These are phyloP conservation scores for Linnemannia zychae DNA, from an alignment of 192 early-diverging fungal species.

Conservation along the genomic window DNA sequence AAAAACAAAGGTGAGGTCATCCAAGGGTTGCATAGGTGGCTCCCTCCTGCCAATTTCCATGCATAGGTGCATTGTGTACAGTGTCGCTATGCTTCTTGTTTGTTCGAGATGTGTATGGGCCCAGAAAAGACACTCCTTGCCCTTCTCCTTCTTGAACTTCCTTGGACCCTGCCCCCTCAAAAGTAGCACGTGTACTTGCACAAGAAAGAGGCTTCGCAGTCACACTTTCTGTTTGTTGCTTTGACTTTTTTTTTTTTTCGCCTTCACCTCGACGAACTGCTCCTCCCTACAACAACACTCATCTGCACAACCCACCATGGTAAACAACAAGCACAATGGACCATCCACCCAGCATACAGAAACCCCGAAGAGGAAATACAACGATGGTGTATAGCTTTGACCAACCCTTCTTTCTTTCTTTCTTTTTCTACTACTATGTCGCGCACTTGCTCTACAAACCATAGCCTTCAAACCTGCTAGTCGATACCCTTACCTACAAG, in stretches of 20 bases:
- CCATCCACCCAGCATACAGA: not conserved
- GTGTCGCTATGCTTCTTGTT: too few species aligned
- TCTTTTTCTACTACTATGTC: not conserved
- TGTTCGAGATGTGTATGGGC: too few species aligned
- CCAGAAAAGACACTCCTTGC: not conserved
- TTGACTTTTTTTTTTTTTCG: conserved; percentile 9
- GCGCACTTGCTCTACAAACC: not conserved
- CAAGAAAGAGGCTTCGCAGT: not conserved
- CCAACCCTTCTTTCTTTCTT: not conserved
- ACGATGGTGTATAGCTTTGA: not conserved
- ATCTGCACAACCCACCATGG: not conserved
- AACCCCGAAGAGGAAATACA: not conserved
- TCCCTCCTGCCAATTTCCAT: too few species aligned
- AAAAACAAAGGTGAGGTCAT: too few species aligned
- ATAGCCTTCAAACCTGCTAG: conserved; percentile 45
- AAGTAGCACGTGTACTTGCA: not conserved
- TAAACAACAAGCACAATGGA: not conserved
- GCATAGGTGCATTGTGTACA: too few species aligned
- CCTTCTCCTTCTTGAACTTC: not conserved
- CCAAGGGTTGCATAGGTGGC: too few species aligned
- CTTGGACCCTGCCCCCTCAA: not conserved
- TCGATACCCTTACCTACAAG: conserved; percentile 60
- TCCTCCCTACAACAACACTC: not conserved
- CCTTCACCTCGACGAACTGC: not conserved
- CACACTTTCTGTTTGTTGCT: conserved; percentile 6